A percentile compares a stretch with the other conserved stretches of the same genome.
These are phyloP conservation scores for Lasiodiplodia sp. DNA, from an alignment of 2,329 filamentous ascomycete species.

Conservation along the genomic window DNA sequence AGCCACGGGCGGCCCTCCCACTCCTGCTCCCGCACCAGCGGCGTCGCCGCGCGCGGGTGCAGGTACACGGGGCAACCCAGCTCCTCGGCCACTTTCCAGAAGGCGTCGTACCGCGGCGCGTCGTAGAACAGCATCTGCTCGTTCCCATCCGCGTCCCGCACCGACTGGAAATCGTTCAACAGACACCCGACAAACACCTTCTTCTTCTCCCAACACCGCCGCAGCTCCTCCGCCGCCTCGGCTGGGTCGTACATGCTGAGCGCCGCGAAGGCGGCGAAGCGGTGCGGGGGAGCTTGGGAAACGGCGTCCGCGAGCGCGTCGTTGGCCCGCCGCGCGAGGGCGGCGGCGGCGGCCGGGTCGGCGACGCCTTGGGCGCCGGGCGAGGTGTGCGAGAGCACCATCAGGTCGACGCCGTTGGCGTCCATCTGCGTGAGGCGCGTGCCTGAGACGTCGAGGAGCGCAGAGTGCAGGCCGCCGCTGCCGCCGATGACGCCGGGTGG, in stretches of 20 bases:
- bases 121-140: slow-evolving; percentile 71
- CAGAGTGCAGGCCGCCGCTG: background rate
- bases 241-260: slow-evolving; percentile 58
- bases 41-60: slow-evolving; percentile 65
- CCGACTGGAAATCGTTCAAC: slow-evolving; percentile 65
- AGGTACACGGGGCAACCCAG: slow-evolving; percentile 71
- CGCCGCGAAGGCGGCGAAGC: slow-evolving; percentile 9
- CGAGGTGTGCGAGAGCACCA: slow-evolving; percentile 38
- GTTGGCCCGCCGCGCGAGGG: slow-evolving; percentile 37
- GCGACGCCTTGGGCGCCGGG: slow-evolving; percentile 39
- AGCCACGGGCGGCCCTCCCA: slow-evolving; percentile 67
- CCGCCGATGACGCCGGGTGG: slow-evolving; percentile 9
- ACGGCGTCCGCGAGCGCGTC: slow-evolving; percentile 37
- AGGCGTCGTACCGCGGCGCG: slow-evolving; percentile 64
- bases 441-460: background rate
- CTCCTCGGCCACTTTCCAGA: slow-evolving; percentile 65
- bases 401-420: slow-evolving; percentile 37
- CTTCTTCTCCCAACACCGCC: slow-evolving; percentile 59
- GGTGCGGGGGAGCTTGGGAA: slow-evolving; percentile 1
- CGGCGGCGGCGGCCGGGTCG: slow-evolving; percentile 36
- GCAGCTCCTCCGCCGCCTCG: slow-evolving; percentile 59
- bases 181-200: slow-evolving; percentile 46
- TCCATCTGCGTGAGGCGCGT: slow-evolving; percentile 34
- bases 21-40: slow-evolving; percentile 64
- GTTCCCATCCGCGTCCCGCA: slow-evolving; percentile 56